A percentile compares a stretch with the other conserved stretches of the same genome.
These are phyloP conservation scores for Leccinum imitatum DNA, from an alignment of 768 basidiomycete species.

Conservation along the genomic window DNA sequence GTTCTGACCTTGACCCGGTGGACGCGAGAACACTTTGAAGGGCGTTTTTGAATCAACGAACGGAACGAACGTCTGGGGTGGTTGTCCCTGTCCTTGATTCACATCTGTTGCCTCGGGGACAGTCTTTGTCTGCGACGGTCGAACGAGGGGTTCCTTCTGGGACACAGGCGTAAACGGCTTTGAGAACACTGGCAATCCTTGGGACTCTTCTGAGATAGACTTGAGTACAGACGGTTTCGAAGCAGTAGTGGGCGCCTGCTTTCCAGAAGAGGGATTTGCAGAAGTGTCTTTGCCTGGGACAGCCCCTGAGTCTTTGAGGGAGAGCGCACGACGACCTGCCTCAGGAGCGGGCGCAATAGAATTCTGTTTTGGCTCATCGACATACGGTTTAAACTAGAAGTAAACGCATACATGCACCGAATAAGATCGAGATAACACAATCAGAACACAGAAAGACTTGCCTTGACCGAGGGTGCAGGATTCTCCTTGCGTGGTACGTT, in stretches of 20 bases:
- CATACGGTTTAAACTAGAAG: slow-evolving; percentile 63
- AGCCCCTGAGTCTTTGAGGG: slow-evolving; percentile 45
- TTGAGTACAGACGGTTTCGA: slow-evolving; percentile 31
- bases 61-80: slow-evolving; percentile 41
- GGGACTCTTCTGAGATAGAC: slow-evolving; percentile 37
- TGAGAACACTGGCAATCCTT: slow-evolving; percentile 47
- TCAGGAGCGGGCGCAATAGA: slow-evolving; percentile 34
- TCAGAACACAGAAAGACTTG: background rate
- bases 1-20: slow-evolving; percentile 41
- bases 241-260: slow-evolving; percentile 25
- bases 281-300: slow-evolving; percentile 19
- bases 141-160: slow-evolving; percentile 35
- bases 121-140: slow-evolving; percentile 23
- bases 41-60: slow-evolving; percentile 41
- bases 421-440: slow-evolving; percentile 1
- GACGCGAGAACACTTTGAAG: slow-evolving; percentile 70
- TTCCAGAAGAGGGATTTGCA: slow-evolving; percentile 21
- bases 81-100: slow-evolving; percentile 14
- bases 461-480: slow-evolving; percentile 29
- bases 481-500: slow-evolving; percentile 48
- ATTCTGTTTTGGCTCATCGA: slow-evolving; percentile 52
- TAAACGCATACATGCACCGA: slow-evolving; percentile 6
- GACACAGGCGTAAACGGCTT: slow-evolving; percentile 65
- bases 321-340: slow-evolving; percentile 42
- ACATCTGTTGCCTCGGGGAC: slow-evolving; percentile 17